Percentiles rank a stretch among this genome's conserved stretches.
These are phyloP conservation scores for Alternaria ethzedia DNA, from an alignment of 2,329 filamentous ascomycete genomes.

Conservation along the genomic window DNA sequence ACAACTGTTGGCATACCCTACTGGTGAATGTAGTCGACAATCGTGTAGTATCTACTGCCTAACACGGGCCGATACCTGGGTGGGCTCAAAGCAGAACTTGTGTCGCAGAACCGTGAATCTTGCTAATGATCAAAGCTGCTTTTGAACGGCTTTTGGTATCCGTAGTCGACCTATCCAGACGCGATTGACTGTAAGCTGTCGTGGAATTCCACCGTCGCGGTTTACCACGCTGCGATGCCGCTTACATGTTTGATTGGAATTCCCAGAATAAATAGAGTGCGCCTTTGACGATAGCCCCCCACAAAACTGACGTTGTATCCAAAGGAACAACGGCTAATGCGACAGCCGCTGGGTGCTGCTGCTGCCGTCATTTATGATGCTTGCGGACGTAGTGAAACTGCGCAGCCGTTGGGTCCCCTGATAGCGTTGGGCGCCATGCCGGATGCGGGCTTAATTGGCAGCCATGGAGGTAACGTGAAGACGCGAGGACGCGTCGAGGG, in stretches of 20 bases:
- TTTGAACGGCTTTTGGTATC: background rate
- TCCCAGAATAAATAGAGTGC: too few species aligned
- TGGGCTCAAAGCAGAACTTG: background rate
- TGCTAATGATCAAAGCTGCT: background rate
- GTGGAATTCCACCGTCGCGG: too few species aligned
- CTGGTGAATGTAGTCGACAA: background rate
- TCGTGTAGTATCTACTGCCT: background rate
- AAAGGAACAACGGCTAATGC: too few species aligned
- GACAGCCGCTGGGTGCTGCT: background rate
- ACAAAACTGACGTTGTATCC: too few species aligned
- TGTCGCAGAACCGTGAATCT: background rate
- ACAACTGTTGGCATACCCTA: background rate
- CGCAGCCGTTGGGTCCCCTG: conserved; percentile 10
- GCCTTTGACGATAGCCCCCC: too few species aligned
- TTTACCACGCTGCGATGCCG: too few species aligned
- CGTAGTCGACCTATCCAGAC: background rate
- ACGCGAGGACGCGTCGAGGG: conserved; percentile 17
- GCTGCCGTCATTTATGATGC: background rate
- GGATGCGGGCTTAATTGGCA: conserved; percentile 5
- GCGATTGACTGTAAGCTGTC: too few species aligned
- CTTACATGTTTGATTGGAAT: too few species aligned
- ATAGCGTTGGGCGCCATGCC: conserved; percentile 2
- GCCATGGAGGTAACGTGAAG: conserved; percentile 19
- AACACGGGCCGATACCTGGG: background rate
- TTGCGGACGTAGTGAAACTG: conserved; percentile 4